Evolutionary conservation across 1,284 basidiomycete genomes (phyloP), one percentile per base, ranked within the genome.

Genomic region (Leccinum pseudoinsigne): DNA sequence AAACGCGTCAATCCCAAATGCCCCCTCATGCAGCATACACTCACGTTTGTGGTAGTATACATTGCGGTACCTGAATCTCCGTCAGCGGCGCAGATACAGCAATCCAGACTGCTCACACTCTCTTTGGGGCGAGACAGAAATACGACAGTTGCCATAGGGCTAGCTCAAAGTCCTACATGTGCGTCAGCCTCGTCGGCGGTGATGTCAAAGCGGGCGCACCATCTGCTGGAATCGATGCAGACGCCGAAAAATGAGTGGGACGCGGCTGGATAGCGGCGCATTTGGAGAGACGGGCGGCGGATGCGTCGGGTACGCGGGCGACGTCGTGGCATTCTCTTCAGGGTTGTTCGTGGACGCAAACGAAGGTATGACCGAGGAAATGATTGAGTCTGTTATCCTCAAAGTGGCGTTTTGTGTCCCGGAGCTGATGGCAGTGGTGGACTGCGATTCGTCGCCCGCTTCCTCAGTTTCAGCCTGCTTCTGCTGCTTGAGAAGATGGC

Each of bases 81-180:
- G 60, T 70, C 63, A 69, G 67, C 60, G 57, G 47, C 62, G 53
- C 31, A 65, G 14, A 45, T n/a, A 28, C 26, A 31, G 50, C 34
- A 50, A 64, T 53, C 34, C 28, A 58, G 61, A 61, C 63, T 62
- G 81, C 92, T 83, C 79, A 96, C 89, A 97, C 95, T 85, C 93
- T 83, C 72, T 91, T 85, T 0, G 95, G 95, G 4, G 94, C 88
- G 60, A 97, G 84, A 72, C 94, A 95, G 9, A 97, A 81, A 77
- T 96, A 97, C 14, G 92, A 94, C 64, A 97, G 77, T 74, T 97
- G 94, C 93, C 94, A 97, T 55, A 92, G 90, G 23, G 95, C 95
- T 61, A 96, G 80, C 76, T 97, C 95, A 78, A 97, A 97, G 77
- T 97, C 95, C 94, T 97, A 75, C 2, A 26, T 21, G n/a, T 23